Evolutionary conservation across 352 stramenopile species (phyloP).

Genomic region (Phytopythium aichiense): DNA sequence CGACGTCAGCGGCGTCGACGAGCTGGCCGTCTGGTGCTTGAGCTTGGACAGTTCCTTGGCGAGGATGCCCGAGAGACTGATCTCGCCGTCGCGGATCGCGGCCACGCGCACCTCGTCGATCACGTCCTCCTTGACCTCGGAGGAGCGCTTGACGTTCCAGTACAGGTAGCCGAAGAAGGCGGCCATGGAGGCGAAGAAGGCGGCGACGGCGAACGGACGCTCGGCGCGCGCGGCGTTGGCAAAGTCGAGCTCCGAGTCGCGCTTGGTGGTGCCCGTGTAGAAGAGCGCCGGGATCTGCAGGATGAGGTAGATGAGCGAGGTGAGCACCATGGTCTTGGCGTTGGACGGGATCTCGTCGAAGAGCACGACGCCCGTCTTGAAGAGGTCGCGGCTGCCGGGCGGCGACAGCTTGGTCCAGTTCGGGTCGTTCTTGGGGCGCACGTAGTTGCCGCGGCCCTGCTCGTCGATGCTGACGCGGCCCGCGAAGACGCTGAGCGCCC

Average conservation of each 20-base stretch:
- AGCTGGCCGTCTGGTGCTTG: constrained; percentile 31
- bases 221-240: constrained; percentile 73
- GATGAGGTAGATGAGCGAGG: constrained; percentile 94
- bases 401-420: constrained; percentile 86
- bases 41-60: constrained; percentile 74
- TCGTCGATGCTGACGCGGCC: constrained; percentile 94
- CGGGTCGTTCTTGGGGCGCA: constrained; percentile 70
- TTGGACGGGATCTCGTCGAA: constrained; percentile 88
- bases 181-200: constrained; percentile 85
- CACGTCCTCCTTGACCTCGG: constrained; percentile 53
- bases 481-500: constrained; percentile 90
- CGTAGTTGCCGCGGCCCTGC: constrained; percentile 82
- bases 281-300: constrained; percentile 91
- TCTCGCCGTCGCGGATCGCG: constrained; percentile 66
- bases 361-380: constrained; percentile 73
- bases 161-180: constrained; percentile 92
- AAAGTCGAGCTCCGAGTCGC: constrained; percentile 70
- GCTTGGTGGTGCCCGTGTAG: constrained; percentile 72
- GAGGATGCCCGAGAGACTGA: constrained; percentile 78
- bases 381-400: constrained; percentile 53
- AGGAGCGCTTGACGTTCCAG: constrained; percentile 87
- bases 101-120: constrained; percentile 71
- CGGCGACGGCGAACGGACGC: constrained; percentile 86
- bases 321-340: constrained; percentile 90
- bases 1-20: constrained; percentile 42